phyloP scores from a whole-genome alignment of 2,329 filamentous ascomycete species.

The Pseudocercospora eumusae region DNA sequence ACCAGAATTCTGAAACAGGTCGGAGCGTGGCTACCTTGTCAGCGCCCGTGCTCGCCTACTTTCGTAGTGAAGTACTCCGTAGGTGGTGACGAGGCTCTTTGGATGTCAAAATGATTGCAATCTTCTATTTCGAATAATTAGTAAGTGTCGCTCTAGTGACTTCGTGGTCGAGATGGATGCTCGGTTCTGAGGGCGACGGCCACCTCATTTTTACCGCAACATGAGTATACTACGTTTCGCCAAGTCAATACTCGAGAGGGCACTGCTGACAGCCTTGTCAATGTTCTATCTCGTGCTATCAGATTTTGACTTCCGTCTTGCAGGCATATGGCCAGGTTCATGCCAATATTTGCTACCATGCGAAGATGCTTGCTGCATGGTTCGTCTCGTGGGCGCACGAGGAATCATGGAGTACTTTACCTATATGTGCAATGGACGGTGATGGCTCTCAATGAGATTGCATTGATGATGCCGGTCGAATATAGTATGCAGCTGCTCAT shows the following conservation, averaged over 20 bases:
- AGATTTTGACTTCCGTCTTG: not conserved
- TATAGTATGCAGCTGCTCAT: not conserved
- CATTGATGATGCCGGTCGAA: not conserved
- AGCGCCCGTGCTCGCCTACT: not conserved
- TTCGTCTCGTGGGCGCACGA: not conserved
- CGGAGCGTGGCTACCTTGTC: slow-evolving; percentile 1
- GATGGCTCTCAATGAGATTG: not conserved
- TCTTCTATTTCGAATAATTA: not conserved
- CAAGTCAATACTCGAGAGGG: not conserved
- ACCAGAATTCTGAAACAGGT: not conserved
- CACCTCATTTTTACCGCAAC: not conserved
- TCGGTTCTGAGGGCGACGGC: not conserved
- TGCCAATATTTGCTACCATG: not conserved
- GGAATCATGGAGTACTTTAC: too few species aligned
- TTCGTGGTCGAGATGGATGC: not conserved
- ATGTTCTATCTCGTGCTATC: not conserved
- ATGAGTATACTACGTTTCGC: not conserved
- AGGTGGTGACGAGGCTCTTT: not conserved
- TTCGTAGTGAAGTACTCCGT: too few species aligned
- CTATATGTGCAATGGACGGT: not conserved
- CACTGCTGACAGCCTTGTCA: not conserved
- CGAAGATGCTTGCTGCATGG: not conserved
- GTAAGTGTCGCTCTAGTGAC: not conserved
- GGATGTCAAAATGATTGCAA: not conserved
- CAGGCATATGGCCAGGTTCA: not conserved